Evolutionary conservation across 2,329 filamentous ascomycete genomes (phyloP).

Genomic region (Hypocrella siamensis): DNA sequence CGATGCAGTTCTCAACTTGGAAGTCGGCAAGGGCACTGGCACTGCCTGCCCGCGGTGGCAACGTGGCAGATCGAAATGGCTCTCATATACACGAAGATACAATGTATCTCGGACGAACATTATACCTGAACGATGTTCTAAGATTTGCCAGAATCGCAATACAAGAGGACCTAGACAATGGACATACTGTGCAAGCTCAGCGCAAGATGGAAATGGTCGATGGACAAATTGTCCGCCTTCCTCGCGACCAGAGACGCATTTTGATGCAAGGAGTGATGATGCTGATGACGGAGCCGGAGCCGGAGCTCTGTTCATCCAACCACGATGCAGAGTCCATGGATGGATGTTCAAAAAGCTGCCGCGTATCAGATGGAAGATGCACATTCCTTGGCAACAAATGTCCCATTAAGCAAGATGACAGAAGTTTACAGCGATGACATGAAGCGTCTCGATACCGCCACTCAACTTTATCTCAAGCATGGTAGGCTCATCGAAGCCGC

Average conservation of each 20-base stretch:
- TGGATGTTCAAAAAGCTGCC: neutral
- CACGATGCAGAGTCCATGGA: no score
- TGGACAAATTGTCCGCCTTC: neutral
- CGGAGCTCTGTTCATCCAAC: no score
- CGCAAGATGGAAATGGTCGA: neutral
- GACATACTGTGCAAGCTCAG: neutral
- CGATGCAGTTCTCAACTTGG: no score
- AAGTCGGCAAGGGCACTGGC: no score
- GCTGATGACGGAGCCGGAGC: neutral
- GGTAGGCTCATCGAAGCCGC: neutral
- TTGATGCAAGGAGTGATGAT: neutral
- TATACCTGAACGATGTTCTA: no score
- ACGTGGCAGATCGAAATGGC: no score
- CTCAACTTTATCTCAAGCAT: neutral
- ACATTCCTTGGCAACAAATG: neutral
- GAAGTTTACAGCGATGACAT: neutral
- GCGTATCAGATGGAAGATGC: neutral
- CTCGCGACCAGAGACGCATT: neutral
- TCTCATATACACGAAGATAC: no score
- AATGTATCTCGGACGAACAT: no score
- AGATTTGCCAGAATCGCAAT: neutral
- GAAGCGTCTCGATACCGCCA: neutral
- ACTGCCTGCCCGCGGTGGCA: no score
- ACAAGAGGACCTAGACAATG: neutral
- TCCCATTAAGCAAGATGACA: neutral